Evolutionary conservation across 1,139 yeast genomes (phyloP).

Genomic region (Geotrichum histeridarum): DNA sequence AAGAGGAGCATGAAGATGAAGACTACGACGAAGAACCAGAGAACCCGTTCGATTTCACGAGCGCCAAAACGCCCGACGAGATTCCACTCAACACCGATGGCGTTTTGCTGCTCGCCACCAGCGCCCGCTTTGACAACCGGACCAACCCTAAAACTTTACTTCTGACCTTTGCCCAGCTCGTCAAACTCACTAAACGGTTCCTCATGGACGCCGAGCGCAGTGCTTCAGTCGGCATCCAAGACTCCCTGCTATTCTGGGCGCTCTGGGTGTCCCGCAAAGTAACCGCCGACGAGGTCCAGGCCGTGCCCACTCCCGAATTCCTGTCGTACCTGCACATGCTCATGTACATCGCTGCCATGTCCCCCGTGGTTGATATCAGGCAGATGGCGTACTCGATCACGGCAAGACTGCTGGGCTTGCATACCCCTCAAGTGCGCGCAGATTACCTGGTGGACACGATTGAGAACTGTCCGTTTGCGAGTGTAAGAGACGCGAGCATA

Average conservation of each 20-base stretch:
- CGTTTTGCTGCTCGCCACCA: constrained; percentile 34
- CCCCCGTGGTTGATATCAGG: constrained; percentile 29
- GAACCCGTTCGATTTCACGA: constrained; percentile 21
- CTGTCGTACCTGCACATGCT: constrained; percentile 46
- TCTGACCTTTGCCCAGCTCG: constrained; percentile 26
- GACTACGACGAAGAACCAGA: constrained; percentile 8
- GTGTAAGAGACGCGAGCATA: constrained; percentile 54
- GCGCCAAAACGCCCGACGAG: constrained; percentile 15
- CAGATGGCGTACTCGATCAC: constrained; percentile 33
- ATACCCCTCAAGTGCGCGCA: constrained; percentile 55
- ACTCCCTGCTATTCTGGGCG: constrained; percentile 43
- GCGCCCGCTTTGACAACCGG: constrained; percentile 31
- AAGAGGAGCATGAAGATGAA: constrained; percentile 10
- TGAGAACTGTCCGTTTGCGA: constrained; percentile 60
- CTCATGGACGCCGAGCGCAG: constrained; percentile 18
- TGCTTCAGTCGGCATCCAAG: constrained; percentile 39
- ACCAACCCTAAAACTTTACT: constrained; percentile 19
- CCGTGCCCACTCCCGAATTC: constrained; percentile 29
- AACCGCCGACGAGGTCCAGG: constrained; percentile 32
- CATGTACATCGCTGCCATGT: constrained; percentile 39
- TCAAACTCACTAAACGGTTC: constrained; percentile 21
- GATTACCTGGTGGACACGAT: constrained; percentile 62
- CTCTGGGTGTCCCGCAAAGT: constrained; percentile 39
- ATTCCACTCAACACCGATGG: constrained; percentile 32
- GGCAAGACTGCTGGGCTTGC: constrained; percentile 43